phyloP scores from a whole-genome alignment of 345 rosid species.

The Dipteronia sinensis region DNA sequence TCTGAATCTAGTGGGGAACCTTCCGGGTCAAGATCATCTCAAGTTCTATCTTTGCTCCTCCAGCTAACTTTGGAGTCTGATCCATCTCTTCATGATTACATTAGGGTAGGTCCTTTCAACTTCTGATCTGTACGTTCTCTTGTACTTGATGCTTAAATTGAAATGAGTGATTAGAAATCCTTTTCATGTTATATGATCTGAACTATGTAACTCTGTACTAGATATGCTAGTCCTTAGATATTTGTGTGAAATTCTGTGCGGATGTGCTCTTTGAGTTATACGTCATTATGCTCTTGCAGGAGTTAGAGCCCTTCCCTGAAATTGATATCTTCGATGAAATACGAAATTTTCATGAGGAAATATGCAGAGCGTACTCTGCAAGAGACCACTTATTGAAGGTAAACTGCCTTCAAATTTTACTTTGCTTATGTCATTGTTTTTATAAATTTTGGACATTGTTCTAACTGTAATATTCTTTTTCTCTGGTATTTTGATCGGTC shows the following conservation, averaged over 20 bases:
- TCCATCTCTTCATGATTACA: conserved; percentile 67
- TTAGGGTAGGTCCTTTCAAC: conserved; percentile 54
- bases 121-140: conserved; percentile 6
- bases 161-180: conserved; percentile 11
- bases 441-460: conserved; percentile 19
- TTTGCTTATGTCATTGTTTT: conserved; percentile 8
- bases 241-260: conserved; percentile 3
- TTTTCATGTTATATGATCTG: not conserved
- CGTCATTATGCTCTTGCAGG: conserved; percentile 46
- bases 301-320: conserved; percentile 85
- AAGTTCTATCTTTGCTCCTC: conserved; percentile 59
- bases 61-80: conserved; percentile 64
- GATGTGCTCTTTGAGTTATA: conserved; percentile 6
- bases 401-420: conserved; percentile 13
- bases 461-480: conserved; percentile 21
- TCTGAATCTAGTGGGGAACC: conserved; percentile 44
- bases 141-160: conserved; percentile 13
- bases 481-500: conserved; percentile 19
- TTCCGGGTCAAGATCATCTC: conserved; percentile 55
- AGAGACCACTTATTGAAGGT: conserved; percentile 87
- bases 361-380: conserved; percentile 65
- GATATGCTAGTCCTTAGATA: not conserved
- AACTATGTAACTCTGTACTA: conserved; percentile 3
- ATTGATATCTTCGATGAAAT: conserved; percentile 57
- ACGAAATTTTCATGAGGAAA: conserved; percentile 58